Evolutionary conservation across 2,329 filamentous ascomycete species (phyloP).

Genomic region (Colletotrichum viniferum): DNA sequence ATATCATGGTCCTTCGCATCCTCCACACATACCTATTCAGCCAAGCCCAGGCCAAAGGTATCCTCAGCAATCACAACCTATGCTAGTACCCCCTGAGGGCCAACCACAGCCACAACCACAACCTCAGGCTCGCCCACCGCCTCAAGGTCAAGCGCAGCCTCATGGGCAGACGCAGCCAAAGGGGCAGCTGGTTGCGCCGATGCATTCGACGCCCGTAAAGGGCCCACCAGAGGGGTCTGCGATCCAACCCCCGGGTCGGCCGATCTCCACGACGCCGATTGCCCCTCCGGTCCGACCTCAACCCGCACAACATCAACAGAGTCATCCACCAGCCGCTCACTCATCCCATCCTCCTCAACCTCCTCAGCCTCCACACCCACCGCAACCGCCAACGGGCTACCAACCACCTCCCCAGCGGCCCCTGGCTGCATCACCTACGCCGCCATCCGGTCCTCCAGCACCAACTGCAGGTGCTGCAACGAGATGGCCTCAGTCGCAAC

Average conservation of each 20-base stretch:
- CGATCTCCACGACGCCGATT: constrained; percentile 37
- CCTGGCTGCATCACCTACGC: constrained; percentile 19
- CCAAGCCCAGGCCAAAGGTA: constrained; percentile 8
- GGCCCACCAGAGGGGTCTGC: constrained; percentile 5
- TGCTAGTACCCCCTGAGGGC: constrained; percentile 13
- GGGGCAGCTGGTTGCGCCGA: constrained; percentile 37
- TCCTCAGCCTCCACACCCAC: constrained; percentile 35
- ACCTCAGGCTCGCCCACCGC: constrained; percentile 27
- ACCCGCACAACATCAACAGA: constrained; percentile 28
- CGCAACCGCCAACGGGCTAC: constrained; percentile 24
- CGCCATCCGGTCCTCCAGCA: constrained; percentile 3
- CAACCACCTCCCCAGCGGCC: constrained; percentile 4
- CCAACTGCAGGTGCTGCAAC: constrained; percentile 31
- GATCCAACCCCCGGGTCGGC: constrained; percentile 27
- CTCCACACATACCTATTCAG: constrained; percentile 15
- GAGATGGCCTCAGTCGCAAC: constrained; percentile 35
- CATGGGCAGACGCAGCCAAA: constrained; percentile 35
- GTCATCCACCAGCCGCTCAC: not conserved
- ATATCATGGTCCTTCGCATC: constrained; percentile 6
- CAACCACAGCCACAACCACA: constrained; percentile 3
- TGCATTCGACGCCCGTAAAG: constrained; percentile 35
- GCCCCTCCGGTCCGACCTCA: constrained; percentile 35
- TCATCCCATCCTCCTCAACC: constrained; percentile 21
- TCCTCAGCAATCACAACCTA: constrained; percentile 22
- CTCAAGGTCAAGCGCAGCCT: constrained; percentile 11